Evolutionary conservation across 2,329 filamentous ascomycete genomes (phyloP).

Genomic region (Diaporthe capsici): DNA sequence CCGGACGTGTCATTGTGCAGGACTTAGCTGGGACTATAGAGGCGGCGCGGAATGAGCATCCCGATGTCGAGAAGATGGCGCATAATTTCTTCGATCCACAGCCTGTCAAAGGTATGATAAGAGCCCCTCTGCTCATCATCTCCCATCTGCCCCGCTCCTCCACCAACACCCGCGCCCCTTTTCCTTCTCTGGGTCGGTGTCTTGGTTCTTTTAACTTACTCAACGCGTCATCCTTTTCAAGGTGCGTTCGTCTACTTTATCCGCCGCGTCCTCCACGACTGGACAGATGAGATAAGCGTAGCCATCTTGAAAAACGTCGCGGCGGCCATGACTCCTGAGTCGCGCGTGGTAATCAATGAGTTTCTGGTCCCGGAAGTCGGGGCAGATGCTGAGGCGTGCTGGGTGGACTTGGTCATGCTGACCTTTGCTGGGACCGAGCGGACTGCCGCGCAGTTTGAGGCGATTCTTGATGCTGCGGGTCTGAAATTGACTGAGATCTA

Average conservation of each 20-base stretch:
- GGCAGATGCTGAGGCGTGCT: background rate
- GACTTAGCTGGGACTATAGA: background rate
- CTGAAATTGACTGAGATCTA: background rate
- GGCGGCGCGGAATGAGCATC: background rate
- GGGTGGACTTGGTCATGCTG: background rate
- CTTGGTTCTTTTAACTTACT: background rate
- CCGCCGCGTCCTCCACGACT: background rate
- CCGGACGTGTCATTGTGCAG: background rate
- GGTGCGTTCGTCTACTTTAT: background rate
- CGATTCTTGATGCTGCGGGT: slow-evolving; percentile 1
- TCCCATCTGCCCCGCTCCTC: background rate
- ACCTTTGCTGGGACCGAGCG: background rate
- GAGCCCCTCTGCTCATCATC: background rate
- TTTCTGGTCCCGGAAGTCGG: slow-evolving; percentile 4
- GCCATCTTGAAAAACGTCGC: background rate
- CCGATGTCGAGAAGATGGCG: background rate
- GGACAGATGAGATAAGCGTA: background rate
- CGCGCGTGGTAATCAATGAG: background rate
- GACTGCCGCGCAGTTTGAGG: background rate
- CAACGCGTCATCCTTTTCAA: background rate
- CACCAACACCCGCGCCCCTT: background rate
- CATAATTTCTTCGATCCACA: background rate
- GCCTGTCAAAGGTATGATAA: background rate
- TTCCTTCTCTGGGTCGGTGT: background rate
- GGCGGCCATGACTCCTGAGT: background rate